Conservation (phyloP, 2,329 filamentous ascomycete genomes). For the Geosmithia morbida region DNA sequence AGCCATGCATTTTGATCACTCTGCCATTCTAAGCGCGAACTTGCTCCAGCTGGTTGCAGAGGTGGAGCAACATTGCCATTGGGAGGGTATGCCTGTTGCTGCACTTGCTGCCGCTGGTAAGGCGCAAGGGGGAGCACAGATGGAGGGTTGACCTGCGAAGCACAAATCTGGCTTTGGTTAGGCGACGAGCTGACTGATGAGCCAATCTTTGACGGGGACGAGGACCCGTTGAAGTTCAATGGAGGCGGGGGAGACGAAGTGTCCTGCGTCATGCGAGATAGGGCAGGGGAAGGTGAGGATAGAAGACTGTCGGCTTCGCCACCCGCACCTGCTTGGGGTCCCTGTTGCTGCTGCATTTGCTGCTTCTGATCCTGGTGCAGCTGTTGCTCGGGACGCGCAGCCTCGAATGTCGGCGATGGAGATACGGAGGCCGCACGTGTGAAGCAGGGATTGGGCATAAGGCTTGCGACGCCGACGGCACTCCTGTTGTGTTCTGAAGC, state of each 20-base stretch:
- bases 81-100: background rate
- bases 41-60: background rate
- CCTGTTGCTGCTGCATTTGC: background rate
- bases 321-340: too few relatives aligned
- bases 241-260: background rate
- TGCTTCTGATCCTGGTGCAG: background rate
- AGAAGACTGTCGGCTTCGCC: background rate
- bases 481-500: background rate
- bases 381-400: background rate
- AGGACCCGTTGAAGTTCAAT: background rate
- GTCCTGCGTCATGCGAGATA: background rate
- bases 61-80: background rate
- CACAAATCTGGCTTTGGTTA: background rate
- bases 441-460: background rate
- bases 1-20: background rate
- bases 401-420: background rate
- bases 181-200: background rate
- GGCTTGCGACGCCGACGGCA: background rate
- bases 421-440: background rate
- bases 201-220: background rate
- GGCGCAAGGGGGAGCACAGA: background rate
- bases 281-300: background rate
- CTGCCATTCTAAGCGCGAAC: background rate
- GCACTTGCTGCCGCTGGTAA: background rate
- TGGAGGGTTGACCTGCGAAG: background rate